phyloP scores from a whole-genome alignment of 2,329 filamentous ascomycete genomes.

The Curvularia spicifera region DNA sequence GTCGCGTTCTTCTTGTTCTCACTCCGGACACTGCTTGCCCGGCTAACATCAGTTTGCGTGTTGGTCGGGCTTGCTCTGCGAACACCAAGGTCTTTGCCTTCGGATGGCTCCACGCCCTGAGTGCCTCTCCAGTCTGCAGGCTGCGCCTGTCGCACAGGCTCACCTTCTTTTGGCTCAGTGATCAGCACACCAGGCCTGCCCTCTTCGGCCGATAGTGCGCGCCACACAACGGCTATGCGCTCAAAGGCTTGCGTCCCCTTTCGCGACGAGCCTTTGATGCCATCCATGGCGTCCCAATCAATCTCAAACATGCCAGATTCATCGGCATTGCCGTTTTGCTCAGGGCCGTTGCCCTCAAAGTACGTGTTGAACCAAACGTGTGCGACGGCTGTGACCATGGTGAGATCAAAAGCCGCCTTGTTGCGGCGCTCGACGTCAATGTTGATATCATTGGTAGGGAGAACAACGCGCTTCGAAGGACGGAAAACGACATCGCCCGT shows the following conservation, averaged over 20 bases:
- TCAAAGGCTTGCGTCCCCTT: slow-evolving; percentile 87
- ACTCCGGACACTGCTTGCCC: slow-evolving; percentile 71
- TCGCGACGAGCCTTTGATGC: slow-evolving; percentile 85
- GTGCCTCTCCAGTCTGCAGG: slow-evolving; percentile 77
- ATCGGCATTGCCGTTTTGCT: slow-evolving; percentile 68
- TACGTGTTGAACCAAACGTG: slow-evolving; percentile 98
- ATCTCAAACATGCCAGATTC: slow-evolving; percentile 74
- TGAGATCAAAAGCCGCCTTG: slow-evolving; percentile 75
- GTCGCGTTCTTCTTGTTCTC: slow-evolving; percentile 36
- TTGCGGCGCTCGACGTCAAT: slow-evolving; percentile 88
- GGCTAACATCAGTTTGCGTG: slow-evolving; percentile 70
- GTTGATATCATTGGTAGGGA: slow-evolving; percentile 86
- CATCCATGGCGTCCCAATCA: slow-evolving; percentile 83
- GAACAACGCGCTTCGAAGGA: slow-evolving; percentile 69
- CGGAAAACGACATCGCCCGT: slow-evolving; percentile 77
- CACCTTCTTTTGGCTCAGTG: slow-evolving; percentile 68
- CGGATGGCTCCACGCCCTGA: slow-evolving; percentile 49
- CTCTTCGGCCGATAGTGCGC: slow-evolving; percentile 50
- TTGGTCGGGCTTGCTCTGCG: slow-evolving; percentile 64
- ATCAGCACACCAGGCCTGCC: slow-evolving; percentile 57
- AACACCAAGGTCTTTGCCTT: slow-evolving; percentile 71
- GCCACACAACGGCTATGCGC: slow-evolving; percentile 84
- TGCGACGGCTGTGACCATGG: slow-evolving; percentile 90
- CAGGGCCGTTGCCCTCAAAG: slow-evolving; percentile 83
- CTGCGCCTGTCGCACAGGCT: slow-evolving; percentile 71